Evolutionary conservation across 345 rosid genomes (phyloP).

Genomic region (Raphanus sativus): DNA sequence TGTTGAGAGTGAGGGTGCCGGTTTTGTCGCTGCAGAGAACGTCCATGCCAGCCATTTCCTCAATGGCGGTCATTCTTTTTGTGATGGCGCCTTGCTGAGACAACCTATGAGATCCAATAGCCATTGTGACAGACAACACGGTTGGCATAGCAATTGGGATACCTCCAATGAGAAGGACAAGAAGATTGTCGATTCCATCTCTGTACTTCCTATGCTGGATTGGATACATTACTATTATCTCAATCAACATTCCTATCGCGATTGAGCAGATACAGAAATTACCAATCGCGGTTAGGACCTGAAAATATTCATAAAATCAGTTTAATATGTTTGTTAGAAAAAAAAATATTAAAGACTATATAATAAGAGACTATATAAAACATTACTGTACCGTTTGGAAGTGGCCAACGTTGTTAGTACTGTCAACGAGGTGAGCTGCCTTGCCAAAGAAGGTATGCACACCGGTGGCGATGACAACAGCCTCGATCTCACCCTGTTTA

Average conservation of each 20-base stretch:
- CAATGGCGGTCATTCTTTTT: constrained; percentile 98
- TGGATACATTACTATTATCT: constrained; percentile 72
- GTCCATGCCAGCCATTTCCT: constrained; percentile 99
- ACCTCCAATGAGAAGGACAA: constrained; percentile 96
- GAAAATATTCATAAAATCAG: constrained; percentile 1
- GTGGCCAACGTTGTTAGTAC: constrained; percentile 90
- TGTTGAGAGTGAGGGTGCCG: constrained; percentile 92
- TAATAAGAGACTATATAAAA: background rate
- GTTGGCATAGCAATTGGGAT: constrained; percentile 99
- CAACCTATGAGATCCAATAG: constrained; percentile 90
- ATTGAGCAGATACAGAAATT: constrained; percentile 98
- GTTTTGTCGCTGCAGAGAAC: constrained; percentile 97
- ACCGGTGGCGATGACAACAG: constrained; percentile 86
- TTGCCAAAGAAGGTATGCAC: constrained; percentile 96
- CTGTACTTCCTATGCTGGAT: constrained; percentile 72
- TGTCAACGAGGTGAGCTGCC: constrained; percentile 94
- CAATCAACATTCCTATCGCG: constrained; percentile 72
- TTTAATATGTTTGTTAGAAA: background rate
- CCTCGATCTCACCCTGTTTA: constrained; percentile 94
- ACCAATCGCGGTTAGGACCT: constrained; percentile 89
- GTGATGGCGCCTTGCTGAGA: constrained; percentile 96
- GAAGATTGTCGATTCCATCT: constrained; percentile 88
- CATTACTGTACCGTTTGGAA: constrained; percentile 62
- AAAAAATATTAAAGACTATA: background rate
- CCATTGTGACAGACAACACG: constrained; percentile 95